Evolutionary conservation across 2,329 filamentous ascomycete species (phyloP).

Genomic region (Aspergillus spinulosporus): DNA sequence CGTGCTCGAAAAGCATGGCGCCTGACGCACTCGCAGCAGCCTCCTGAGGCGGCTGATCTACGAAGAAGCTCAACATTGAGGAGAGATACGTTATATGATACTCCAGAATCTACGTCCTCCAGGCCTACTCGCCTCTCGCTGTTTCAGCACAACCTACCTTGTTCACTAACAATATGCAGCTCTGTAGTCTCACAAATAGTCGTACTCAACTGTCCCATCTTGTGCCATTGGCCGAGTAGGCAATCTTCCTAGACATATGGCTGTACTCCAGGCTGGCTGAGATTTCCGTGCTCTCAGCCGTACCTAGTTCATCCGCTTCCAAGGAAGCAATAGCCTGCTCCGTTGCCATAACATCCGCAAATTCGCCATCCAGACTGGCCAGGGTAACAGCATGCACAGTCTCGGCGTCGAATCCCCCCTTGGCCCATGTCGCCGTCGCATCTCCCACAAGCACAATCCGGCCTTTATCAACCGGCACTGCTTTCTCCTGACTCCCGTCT

Average conservation of each 20-base stretch:
- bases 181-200: neutral
- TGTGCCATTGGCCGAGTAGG: neutral
- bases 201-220: neutral
- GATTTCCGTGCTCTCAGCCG: neutral
- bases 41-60: too few relatives aligned
- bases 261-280: too few relatives aligned
- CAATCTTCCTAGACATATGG: neutral
- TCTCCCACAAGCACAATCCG: slow-evolving; percentile 48
- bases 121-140: neutral
- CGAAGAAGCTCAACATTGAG: too few relatives aligned
- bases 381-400: slow-evolving; percentile 48
- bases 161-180: neutral
- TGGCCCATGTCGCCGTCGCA: slow-evolving; percentile 50
- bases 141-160: neutral
- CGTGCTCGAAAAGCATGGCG: too few relatives aligned
- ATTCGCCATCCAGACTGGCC: slow-evolving; percentile 49
- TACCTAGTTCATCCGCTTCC: slow-evolving; percentile 8
- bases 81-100: too few relatives aligned
- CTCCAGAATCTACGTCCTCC: too few relatives aligned
- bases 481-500: slow-evolving; percentile 18
- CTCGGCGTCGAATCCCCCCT: slow-evolving; percentile 47
- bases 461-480: slow-evolving; percentile 26
- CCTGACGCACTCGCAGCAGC: too few relatives aligned
- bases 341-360: slow-evolving; percentile 45
- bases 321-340: slow-evolving; percentile 38